Evolutionary conservation across 1,284 basidiomycete genomes (phyloP), one percentile per base, ranked within the genome.

Genomic region (Agroathelia rolfsii): DNA sequence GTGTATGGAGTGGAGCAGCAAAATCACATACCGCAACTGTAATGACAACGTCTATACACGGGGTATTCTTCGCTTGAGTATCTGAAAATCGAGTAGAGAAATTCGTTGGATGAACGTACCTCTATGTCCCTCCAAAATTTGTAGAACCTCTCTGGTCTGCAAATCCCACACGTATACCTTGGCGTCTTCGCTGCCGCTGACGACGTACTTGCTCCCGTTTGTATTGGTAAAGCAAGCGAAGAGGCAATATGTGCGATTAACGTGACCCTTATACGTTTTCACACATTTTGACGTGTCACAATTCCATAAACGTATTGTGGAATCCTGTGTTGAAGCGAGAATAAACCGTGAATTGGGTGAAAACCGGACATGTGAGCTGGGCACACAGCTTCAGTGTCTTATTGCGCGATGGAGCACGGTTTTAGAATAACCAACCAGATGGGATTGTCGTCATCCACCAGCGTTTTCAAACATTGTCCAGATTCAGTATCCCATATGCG

Each of bases 401-500:
- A 37, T 21, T 3, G 17, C 19, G 8, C 3, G 17, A 23, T 30
- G 24, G 24, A 28, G 43, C 17, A 36, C 39, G 20, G 39, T 32
- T 15, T 34, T 32, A 28, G 42, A 39, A 36, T 17, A 32, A 12
- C 71, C 29, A 41, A 88, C 79, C 93, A 85, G 35, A 94, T 88
- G 3, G 88, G 85, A 59, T 94, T 94, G 42, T 93, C 88, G 47
- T 93, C 90, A 46, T 97, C 93, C 8, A 93, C 90, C 16, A 99
- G 58, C 3, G 95, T 98, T 55, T 94, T 97, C 25, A 99, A 65
- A 59, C 95, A 99, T 55, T 97, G 92, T 2, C 93, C 95, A 0
- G 90, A 93, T 35, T 89, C 81, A 0, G 88, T 81, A 50, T 97
- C 93, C 95, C 95, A 99, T 41, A 95, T 75, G 32, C 93, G 90